Conservation (phyloP, 768 basidiomycete genomes). For the Nidularia pulvinata region DNA sequence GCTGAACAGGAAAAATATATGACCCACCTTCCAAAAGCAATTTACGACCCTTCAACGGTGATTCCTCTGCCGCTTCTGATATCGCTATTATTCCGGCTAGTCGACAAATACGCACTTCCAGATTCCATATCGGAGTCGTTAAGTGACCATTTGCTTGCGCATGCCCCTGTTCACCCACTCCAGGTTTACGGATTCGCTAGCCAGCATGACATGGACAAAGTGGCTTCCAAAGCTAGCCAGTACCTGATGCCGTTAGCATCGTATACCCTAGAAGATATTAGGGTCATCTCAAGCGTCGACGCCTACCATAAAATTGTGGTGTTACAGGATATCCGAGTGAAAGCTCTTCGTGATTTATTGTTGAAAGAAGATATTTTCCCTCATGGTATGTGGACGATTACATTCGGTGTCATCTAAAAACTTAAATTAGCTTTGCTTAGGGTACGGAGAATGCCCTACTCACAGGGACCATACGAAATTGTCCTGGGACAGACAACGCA, state of each 20-base stretch:
- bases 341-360: constrained; percentile 48
- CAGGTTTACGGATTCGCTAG: constrained; percentile 61
- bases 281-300: constrained; percentile 50
- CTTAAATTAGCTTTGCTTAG: constrained; percentile 14
- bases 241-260: constrained; percentile 58
- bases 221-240: constrained; percentile 59
- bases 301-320: constrained; percentile 66
- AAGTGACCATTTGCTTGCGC: constrained; percentile 50
- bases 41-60: constrained; percentile 40
- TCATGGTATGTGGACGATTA: constrained; percentile 39
- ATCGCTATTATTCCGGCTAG: constrained; percentile 50
- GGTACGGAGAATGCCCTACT: constrained; percentile 58
- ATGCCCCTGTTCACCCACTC: constrained; percentile 51
- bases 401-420: neutral
- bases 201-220: constrained; percentile 32
- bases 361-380: constrained; percentile 68
- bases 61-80: constrained; percentile 68
- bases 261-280: constrained; percentile 51
- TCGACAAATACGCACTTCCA: constrained; percentile 67
- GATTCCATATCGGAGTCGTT: constrained; percentile 40
- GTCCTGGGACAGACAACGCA: constrained; percentile 53
- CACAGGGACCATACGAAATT: constrained; percentile 44
- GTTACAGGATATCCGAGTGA: constrained; percentile 57
- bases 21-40: constrained; percentile 22
- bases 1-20: constrained; percentile 22